Evolutionary conservation across 73 alveolate species (phyloP).

Genomic region (Paramecium tetraurelia): DNA sequence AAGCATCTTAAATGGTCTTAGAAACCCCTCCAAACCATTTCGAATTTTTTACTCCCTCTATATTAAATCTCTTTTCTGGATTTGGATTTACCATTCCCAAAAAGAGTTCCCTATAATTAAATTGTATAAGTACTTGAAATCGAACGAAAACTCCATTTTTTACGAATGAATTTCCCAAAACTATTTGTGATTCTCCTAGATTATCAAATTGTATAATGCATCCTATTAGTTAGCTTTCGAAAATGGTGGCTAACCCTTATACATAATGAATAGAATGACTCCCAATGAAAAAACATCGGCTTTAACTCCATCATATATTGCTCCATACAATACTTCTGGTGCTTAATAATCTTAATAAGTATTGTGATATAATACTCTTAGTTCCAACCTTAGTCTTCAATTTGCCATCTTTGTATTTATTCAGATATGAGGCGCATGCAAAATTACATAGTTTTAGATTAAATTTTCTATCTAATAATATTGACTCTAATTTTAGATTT

Average conservation of each 20-base stretch:
- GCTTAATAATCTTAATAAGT: background rate
- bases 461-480: conserved; percentile 56
- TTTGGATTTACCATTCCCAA: background rate
- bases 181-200: background rate
- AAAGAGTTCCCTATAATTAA: background rate
- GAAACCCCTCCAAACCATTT: background rate
- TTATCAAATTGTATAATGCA: background rate
- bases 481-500: conserved; percentile 86
- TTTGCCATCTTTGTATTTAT: conserved; percentile 63
- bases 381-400: conserved; percentile 72
- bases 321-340: background rate
- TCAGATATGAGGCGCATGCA: conserved; percentile 62
- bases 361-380: background rate
- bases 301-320: background rate
- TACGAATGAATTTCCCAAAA: conserved; percentile 15
- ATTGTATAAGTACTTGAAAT: background rate
- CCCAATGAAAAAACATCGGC: background rate
- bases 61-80: background rate
- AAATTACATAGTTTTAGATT: conserved; percentile 36
- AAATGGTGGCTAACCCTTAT: background rate
- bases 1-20: background rate
- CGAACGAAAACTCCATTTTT: background rate
- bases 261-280: background rate
- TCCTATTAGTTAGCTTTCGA: background rate
- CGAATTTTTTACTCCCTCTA: background rate